phyloP scores from a whole-genome alignment of 1,284 basidiomycete species.

The Porodaedalea pini region DNA sequence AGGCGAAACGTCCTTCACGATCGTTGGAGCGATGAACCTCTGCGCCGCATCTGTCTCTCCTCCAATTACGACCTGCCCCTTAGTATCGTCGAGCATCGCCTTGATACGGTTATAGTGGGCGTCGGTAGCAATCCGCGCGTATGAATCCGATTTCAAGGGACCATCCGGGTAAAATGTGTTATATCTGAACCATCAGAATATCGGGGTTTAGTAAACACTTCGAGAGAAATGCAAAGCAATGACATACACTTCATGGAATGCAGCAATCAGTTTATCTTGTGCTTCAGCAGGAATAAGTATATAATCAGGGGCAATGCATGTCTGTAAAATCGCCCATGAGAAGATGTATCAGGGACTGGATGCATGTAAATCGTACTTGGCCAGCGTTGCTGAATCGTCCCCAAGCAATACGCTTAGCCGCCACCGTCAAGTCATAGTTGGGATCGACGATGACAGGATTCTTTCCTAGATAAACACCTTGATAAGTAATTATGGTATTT shows the following conservation, averaged over 20 bases:
- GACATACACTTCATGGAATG: slow-evolving; percentile 56
- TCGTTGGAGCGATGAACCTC: slow-evolving; percentile 64
- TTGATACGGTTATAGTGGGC: slow-evolving; percentile 62
- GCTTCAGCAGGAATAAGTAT: slow-evolving; percentile 63
- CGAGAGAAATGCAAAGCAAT: slow-evolving; percentile 14
- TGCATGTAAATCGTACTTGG: slow-evolving; percentile 45
- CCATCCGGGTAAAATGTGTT: slow-evolving; percentile 52
- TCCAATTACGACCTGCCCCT: slow-evolving; percentile 70
- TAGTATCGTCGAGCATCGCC: slow-evolving; percentile 59
- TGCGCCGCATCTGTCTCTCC: slow-evolving; percentile 59
- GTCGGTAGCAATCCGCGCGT: slow-evolving; percentile 47
- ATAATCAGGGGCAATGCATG: slow-evolving; percentile 75
- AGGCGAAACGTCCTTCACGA: slow-evolving; percentile 56
- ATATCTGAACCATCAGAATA: slow-evolving; percentile 36
- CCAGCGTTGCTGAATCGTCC: slow-evolving; percentile 77
- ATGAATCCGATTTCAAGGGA: slow-evolving; percentile 41
- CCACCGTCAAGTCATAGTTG: slow-evolving; percentile 53
- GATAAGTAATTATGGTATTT: slow-evolving; percentile 22
- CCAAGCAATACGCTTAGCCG: slow-evolving; percentile 70
- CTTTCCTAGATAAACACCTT: slow-evolving; percentile 62
- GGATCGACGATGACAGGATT: slow-evolving; percentile 81
- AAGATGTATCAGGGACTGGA: neutral
- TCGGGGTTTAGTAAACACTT: slow-evolving; percentile 3
- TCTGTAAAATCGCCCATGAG: slow-evolving; percentile 23
- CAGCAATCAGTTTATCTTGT: slow-evolving; percentile 61